These are phyloP conservation scores for Licmophora abbreviata DNA, from an alignment of 108 stramenopile genomes.

Conservation along the genomic window DNA sequence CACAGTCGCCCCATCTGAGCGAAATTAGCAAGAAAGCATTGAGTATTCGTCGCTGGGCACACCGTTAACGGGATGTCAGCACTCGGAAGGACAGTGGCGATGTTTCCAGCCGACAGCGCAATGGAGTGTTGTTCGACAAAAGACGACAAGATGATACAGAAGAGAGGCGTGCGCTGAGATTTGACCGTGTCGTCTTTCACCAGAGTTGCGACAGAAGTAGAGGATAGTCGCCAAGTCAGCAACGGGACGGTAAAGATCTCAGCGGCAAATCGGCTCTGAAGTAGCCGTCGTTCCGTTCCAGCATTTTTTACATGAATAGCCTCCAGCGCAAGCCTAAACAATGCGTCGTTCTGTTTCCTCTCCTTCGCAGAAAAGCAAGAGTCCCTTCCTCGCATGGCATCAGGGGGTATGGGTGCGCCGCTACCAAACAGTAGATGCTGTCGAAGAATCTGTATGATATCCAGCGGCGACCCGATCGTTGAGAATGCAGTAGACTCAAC, in stretches of 20 bases:
- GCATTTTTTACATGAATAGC: neutral
- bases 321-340: constrained; percentile 35
- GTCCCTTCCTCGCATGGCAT: constrained; percentile 38
- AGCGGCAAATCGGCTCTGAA: constrained; percentile 34
- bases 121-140: constrained; percentile 28
- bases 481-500: too few species aligned
- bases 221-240: constrained; percentile 54
- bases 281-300: constrained; percentile 1
- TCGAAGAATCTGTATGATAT: constrained; percentile 25
- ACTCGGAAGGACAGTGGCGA: constrained; percentile 31
- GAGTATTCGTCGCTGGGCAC: constrained; percentile 56
- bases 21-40: constrained; percentile 67
- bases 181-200: neutral
- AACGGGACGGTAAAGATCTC: constrained; percentile 69
- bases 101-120: constrained; percentile 26
- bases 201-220: constrained; percentile 18
- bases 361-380: constrained; percentile 22
- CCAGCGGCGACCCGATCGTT: constrained; percentile 8
- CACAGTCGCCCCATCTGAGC: constrained; percentile 49
- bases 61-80: constrained; percentile 45
- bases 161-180: constrained; percentile 1
- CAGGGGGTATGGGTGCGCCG: constrained; percentile 42
- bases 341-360: constrained; percentile 25
- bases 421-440: constrained; percentile 31
- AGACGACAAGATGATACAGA: constrained; percentile 27